Evolutionary conservation across 257 asterid species (phyloP), one percentile per base, ranked within the genome.

Genomic region (Lantana camara): DNA sequence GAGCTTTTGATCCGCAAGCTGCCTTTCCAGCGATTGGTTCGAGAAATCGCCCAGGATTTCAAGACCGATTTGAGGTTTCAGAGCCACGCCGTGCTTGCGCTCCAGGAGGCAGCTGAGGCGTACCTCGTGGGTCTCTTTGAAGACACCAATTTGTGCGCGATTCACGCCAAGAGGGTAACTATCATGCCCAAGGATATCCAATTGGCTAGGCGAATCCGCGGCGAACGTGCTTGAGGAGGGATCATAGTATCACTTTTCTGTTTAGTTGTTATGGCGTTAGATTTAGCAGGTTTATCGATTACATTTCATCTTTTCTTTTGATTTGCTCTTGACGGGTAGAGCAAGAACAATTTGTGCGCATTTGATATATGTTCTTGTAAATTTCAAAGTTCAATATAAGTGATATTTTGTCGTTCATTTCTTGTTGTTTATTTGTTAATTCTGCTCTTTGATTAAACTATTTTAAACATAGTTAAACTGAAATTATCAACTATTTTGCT

Each of bases 111-210:
- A 0, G 94, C 94, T 0, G 91, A 88, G 75, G 96, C 96, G 0
- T 88, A 88, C 49, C 80, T 88, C 0, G 96, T 88, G 1, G 96
- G 96, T 14, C 77, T 88, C 1, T 88, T 88, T 19, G 96, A 88
- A 24, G 96, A 88, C 47, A 88, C 96, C 9, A 85, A 87, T 47
- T 17, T 87, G 70, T 87, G 95, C 46, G 95, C 93, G 1, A 86
- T 86, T 47, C 95, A 86, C 37, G 95, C 95, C 0, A 86, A 83
- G 87, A 81, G 91, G 74, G 95, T 86, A 0, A 86, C 91, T 0
- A 86, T 86, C 55, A 86, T 86, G 95, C 91, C 91, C 5, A 86
- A 86, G 78, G 96, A 88, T 42, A 83, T 88, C 40, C 96, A 88
- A 71, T 74, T 88, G 52, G 95, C 96, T 0, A 74, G 94, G 60